Conservation (phyloP, 257 asterid species). For the Mentha longifolia region DNA sequence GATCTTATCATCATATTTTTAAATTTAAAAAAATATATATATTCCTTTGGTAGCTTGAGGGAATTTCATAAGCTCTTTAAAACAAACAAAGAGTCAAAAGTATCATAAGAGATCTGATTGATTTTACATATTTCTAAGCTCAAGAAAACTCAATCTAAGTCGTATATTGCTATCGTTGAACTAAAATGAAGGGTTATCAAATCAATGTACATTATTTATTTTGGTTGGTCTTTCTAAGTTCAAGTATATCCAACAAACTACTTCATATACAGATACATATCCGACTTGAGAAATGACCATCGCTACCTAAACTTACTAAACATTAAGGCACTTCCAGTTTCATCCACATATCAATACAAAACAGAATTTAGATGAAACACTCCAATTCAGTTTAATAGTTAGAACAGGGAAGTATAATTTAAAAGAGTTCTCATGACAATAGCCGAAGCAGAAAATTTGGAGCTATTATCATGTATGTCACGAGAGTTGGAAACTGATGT, state of each 20-base stretch:
- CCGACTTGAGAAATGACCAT: neutral
- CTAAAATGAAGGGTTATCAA: neutral
- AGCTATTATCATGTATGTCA: neutral
- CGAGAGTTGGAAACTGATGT: neutral
- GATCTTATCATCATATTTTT: neutral
- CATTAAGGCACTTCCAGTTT: neutral
- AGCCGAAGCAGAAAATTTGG: neutral
- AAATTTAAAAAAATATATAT: no score
- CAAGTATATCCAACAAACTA: neutral
- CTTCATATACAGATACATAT: neutral
- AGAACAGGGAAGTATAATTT: neutral
- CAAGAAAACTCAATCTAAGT: neutral
- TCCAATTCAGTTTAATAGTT: neutral
- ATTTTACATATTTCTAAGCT: neutral
- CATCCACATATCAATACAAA: neutral
- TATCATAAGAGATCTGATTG: neutral
- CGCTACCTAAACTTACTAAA: neutral
- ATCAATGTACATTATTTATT: neutral
- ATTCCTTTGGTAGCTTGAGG: neutral
- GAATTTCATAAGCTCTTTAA: neutral
- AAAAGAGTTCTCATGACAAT: neutral
- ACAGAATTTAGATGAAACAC: neutral
- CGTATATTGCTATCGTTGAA: neutral
- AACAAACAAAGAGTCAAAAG: neutral
- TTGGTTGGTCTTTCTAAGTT: neutral